Evolutionary conservation across 116 monocot species (phyloP), one percentile per base, ranked within the genome.

Genomic region (Papilionanthe hybrid): DNA sequence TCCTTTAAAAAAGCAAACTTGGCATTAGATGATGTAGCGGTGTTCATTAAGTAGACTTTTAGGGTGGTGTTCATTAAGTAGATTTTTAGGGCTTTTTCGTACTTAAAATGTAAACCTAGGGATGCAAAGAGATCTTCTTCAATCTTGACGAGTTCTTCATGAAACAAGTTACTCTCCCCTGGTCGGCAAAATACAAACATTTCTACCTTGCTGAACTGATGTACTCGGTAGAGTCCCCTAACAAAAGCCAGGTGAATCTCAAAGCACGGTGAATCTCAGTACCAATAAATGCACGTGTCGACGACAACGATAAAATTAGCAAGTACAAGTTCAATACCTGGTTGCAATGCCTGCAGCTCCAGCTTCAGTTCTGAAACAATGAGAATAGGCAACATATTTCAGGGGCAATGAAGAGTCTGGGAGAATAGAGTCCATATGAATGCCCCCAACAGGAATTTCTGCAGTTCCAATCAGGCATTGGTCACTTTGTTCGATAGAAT

Each of bases 171-270:
- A 57, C 98, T 98, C 22, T 98, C 94, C 79, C 94, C 92, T 60
- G 94, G 94, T 71, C 82, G 85, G 79, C 98, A 98, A 50, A 98
- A 87, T 43, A 98, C 86, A 48, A 98, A 98, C 93, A 98, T 98
- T 82, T 94, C 98, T 76, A 94, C 94, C 85, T 98, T 98, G 83
- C 94, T 98, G 77, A 98, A 97, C 69, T 98, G 97, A 77, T 98
- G 97, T 19, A 98, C 94, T 50, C 97, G 83, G 80, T 94, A 98
- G n/a, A 98, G 86, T 5, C 98, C 98, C 86, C 98, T 98, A 85
- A 42, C 73, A 73, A n/a, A 19, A 19, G 30, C 0, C 44, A 2
- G 8, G 22, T 44, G 44, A 45, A 73, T 73, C 73, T 73, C 44
- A 73, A n/a, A 19, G 30, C 0, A 73, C 9, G 8, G 22, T 44